Percentiles rank a stretch among this genome's conserved stretches.
phyloP scores from a whole-genome alignment of 768 basidiomycete species.

The Panaeolus papilionaceus region DNA sequence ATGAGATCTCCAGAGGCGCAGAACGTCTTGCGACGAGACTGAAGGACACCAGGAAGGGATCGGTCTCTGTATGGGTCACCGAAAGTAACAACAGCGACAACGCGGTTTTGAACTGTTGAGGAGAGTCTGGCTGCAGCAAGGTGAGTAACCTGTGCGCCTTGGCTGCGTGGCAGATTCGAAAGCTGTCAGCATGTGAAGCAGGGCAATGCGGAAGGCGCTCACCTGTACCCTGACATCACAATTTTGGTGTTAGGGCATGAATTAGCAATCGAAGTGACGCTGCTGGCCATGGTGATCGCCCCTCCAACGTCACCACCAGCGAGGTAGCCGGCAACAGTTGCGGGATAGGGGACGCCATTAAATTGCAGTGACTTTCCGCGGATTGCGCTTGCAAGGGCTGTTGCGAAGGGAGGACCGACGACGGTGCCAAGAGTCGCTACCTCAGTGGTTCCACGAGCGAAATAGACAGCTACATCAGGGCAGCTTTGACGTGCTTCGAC shows the following conservation, averaged over 20 bases:
- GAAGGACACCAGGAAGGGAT: constrained; percentile 16
- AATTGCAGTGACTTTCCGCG: constrained; percentile 21
- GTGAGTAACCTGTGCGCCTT: constrained; percentile 34
- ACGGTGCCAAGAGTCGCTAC: constrained; percentile 22
- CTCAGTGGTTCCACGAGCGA: constrained; percentile 28
- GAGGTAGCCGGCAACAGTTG: constrained; percentile 15
- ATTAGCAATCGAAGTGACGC: constrained; percentile 30
- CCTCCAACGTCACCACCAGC: constrained; percentile 24
- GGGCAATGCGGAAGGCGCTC: background rate
- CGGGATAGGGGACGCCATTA: constrained; percentile 23
- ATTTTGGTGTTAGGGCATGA: constrained; percentile 38
- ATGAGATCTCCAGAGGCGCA: constrained; percentile 19
- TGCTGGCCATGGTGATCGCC: constrained; percentile 37
- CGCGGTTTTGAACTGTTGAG: constrained; percentile 22
- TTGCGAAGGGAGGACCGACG: constrained; percentile 23
- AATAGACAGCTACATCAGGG: constrained; percentile 19
- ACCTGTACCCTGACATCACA: constrained; percentile 42
- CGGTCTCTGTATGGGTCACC: constrained; percentile 18
- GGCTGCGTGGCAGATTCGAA: constrained; percentile 22
- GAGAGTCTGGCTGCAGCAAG: constrained; percentile 23
- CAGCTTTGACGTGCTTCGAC: constrained; percentile 11
- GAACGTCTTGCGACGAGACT: constrained; percentile 17
- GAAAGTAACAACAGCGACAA: constrained; percentile 26
- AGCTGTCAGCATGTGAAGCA: background rate
- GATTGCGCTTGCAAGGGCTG: constrained; percentile 16